Evolutionary conservation across 2,329 filamentous ascomycete genomes (phyloP), one percentile per base, ranked within the genome.

Genomic region (Talaromyces sp.): DNA sequence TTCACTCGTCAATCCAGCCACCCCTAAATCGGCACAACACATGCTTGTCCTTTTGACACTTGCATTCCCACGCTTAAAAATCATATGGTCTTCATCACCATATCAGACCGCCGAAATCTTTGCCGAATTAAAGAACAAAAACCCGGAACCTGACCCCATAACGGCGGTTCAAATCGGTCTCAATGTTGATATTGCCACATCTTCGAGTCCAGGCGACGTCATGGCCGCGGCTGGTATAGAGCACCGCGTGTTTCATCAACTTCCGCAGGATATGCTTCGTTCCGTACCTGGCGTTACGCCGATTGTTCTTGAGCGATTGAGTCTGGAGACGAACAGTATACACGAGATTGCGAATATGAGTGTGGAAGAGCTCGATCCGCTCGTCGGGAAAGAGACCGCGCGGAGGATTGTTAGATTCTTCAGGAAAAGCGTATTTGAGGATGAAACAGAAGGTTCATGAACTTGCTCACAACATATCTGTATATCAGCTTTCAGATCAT

Each of bases 101-200:
- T 97, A 96, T 74, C 93, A 99, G 77, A 98, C 95, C 0, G 95
- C 95, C 1, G 93, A 98, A 80, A 98, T 99, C 68, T 98, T 99
- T 75, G 90, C 93, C 72, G 89, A 92, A 69, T 85, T 99, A 63
- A 99, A 99, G 81, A 90, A 92, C 69, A 90, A 93, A 72, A 90
- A 94, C 71, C 84, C 89, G 3, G 95, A 99, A 78, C 95, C 95
- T 0, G 93, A 99, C 75, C 95, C 95, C 1, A 85, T 96, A 41
- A 88, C 87, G 3, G 95, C 95, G 0, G 93, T 97, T 8, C 87
- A 90, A 66, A 86, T 93, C 2, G 95, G 95, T 0, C 81, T 99
- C 0, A 88, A 91, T 69, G 79, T 83, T 3, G 85, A 85, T 27
- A 71, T 79, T 35, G 68, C 71, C 19, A 66, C 69, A 14, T 64